Conservation (phyloP, 164 flowering plant species). For the Stephania yunnanensis region DNA sequence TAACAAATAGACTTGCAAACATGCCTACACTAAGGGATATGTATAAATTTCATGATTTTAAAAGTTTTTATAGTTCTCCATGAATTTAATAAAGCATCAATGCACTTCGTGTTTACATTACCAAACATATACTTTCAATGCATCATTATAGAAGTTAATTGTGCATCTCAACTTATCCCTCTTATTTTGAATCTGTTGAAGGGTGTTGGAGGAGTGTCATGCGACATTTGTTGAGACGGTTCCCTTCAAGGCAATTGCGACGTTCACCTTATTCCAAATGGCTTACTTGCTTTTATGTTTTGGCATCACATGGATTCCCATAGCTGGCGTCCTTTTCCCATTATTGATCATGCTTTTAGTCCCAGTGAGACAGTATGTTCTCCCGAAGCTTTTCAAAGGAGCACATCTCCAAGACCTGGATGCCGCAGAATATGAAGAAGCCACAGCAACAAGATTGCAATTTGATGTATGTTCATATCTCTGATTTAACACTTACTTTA, state of each 20-base stretch:
- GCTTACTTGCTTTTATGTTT: slow-evolving; percentile 74
- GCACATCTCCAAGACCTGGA: slow-evolving; percentile 90
- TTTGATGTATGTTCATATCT: slow-evolving; percentile 48
- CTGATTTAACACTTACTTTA: neutral
- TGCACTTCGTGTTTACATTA: neutral
- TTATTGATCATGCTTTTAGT: slow-evolving; percentile 88
- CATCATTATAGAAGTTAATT: neutral
- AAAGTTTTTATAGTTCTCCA: neutral
- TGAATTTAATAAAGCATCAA: neutral
- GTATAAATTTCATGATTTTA: neutral
- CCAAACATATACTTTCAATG: neutral
- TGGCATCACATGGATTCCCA: slow-evolving; percentile 90
- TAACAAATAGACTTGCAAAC: neutral
- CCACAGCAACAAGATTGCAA: slow-evolving; percentile 57
- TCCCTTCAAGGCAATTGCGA: slow-evolving; percentile 67
- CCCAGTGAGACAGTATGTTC: slow-evolving; percentile 78
- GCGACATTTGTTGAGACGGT: slow-evolving; percentile 84
- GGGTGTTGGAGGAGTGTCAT: slow-evolving; percentile 76
- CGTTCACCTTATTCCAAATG: slow-evolving; percentile 80
- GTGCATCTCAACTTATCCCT: neutral
- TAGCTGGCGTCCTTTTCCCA: slow-evolving; percentile 92
- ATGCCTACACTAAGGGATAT: neutral
- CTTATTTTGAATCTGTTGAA: slow-evolving; percentile 22
- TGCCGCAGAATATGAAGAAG: slow-evolving; percentile 93
- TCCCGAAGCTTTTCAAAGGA: slow-evolving; percentile 85